phyloP scores from a whole-genome alignment of 2,329 filamentous ascomycete genomes.

The Aureobasidium leucospermi region DNA sequence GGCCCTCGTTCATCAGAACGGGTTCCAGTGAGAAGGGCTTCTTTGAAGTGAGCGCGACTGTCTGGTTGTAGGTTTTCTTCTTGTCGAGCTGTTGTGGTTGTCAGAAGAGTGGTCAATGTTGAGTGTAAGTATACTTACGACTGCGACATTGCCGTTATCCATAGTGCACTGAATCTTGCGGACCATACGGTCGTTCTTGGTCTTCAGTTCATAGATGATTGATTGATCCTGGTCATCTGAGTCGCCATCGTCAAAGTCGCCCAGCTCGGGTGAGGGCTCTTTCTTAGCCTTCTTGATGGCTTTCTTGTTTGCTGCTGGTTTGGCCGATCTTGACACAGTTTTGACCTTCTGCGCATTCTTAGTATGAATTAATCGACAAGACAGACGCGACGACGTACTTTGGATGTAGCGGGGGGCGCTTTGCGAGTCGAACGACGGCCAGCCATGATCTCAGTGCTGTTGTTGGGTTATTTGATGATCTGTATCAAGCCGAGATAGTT shows the following conservation, averaged over 20 bases:
- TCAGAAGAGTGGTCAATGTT: not conserved
- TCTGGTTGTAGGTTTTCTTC: not conserved
- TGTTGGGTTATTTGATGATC: too few relatives aligned
- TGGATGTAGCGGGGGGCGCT: not conserved
- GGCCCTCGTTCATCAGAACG: constrained; percentile 15
- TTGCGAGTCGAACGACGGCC: not conserved
- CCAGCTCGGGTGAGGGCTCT: not conserved
- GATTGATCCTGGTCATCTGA: not conserved
- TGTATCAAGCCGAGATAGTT: not conserved
- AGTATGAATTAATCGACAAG: not conserved
- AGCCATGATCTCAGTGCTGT: not conserved
- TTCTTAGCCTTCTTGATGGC: not conserved
- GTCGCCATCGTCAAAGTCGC: not conserved
- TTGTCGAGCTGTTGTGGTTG: not conserved
- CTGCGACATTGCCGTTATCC: not conserved
- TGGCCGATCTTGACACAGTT: not conserved
- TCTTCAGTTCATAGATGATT: not conserved
- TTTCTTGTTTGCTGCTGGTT: not conserved
- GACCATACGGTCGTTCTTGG: not conserved
- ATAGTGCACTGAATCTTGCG: not conserved
- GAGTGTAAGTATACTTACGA: not conserved
- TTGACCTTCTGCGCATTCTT: not conserved
- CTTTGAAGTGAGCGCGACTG: not conserved
- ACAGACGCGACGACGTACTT: not conserved
- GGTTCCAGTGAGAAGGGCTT: constrained; percentile 5